A percentile compares a stretch with the other conserved stretches of the same genome.
Conservation (phyloP, 495 filamentous ascomycete genomes). For the Xylaria palmicola region DNA sequence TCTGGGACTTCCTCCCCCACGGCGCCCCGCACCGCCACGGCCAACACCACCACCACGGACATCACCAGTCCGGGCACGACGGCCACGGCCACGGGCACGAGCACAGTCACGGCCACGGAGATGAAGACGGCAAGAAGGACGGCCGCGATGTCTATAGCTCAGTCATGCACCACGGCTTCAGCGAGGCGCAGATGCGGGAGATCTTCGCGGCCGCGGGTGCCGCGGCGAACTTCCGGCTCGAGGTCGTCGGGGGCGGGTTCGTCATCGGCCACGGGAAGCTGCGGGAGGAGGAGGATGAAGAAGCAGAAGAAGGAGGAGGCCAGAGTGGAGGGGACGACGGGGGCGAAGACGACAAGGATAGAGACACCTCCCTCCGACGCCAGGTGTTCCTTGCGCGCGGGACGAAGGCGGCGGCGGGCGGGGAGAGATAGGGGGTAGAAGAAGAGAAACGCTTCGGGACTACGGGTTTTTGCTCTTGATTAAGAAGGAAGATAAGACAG, state of each 20-base stretch:
- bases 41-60: conserved; percentile 25
- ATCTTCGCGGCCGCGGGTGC: conserved; percentile 55
- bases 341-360: not conserved
- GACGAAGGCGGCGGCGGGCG: conserved; percentile 20
- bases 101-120: conserved; percentile 14
- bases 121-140: not conserved
- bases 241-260: conserved; percentile 32
- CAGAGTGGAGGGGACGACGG: conserved; percentile 6
- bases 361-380: conserved; percentile 14
- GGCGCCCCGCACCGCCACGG: conserved; percentile 21
- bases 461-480: too few species aligned
- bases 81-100: conserved; percentile 12
- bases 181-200: conserved; percentile 47
- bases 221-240: conserved; percentile 41
- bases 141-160: conserved; percentile 40
- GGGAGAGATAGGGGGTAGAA: not conserved
- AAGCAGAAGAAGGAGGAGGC: not conserved
- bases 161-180: conserved; percentile 59
- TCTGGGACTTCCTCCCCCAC: conserved; percentile 62
- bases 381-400: conserved; percentile 34
- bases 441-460: too few species aligned
- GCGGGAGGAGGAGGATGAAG: not conserved
- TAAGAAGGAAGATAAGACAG: too few species aligned
- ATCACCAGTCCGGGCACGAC: conserved; percentile 24
- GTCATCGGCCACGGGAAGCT: conserved; percentile 19